Percentiles rank a stretch among this genome's conserved stretches.
Evolutionary conservation across 2,329 filamentous ascomycete species (phyloP).

Genomic region (Cladosporium sp.): DNA sequence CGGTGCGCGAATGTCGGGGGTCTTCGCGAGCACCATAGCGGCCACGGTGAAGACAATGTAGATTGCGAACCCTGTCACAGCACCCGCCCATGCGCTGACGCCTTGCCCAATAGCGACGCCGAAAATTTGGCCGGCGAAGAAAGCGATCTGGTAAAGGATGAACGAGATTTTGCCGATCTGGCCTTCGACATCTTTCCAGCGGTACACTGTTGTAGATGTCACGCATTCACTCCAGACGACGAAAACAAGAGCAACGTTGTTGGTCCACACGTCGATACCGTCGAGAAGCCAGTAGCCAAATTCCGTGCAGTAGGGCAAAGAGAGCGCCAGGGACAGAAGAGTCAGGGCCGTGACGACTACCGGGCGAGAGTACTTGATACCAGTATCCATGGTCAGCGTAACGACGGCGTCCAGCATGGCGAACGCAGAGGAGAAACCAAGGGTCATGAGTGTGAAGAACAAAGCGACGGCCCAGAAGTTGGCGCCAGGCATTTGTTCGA

Average conservation of each 20-base stretch:
- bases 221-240: constrained; percentile 58
- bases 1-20: constrained; percentile 46
- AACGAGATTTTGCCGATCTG: constrained; percentile 51
- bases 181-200: constrained; percentile 52
- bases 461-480: constrained; percentile 62
- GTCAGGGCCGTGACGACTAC: constrained; percentile 54
- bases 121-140: constrained; percentile 56
- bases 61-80: constrained; percentile 55
- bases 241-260: constrained; percentile 57
- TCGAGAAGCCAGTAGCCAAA: constrained; percentile 60
- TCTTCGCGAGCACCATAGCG: constrained; percentile 47
- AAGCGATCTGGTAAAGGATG: constrained; percentile 53
- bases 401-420: constrained; percentile 61
- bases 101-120: constrained; percentile 56
- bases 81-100: constrained; percentile 52
- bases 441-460: constrained; percentile 61
- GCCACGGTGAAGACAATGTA: constrained; percentile 48
- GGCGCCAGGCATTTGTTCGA: constrained; percentile 58
- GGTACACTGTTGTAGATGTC: constrained; percentile 56
- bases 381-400: constrained; percentile 57
- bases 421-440: constrained; percentile 61
- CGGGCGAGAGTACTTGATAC: constrained; percentile 50
- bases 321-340: constrained; percentile 56
- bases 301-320: constrained; percentile 59
- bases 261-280: constrained; percentile 59